Evolutionary conservation across 371 early-diverging fungal species (phyloP).

Genomic region (Catenaria anguillulae): DNA sequence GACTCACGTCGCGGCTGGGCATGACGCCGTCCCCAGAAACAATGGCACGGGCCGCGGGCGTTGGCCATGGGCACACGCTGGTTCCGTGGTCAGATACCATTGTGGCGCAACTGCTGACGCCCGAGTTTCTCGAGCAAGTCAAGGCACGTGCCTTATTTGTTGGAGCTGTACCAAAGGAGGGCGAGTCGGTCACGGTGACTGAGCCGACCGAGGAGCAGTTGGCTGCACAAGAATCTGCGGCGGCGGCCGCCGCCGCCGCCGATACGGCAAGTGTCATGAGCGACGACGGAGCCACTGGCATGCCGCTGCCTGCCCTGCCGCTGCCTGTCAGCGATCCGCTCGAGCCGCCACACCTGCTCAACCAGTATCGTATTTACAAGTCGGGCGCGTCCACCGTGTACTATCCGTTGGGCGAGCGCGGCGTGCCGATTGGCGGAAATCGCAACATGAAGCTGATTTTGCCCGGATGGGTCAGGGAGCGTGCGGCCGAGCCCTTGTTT

Average conservation of each 20-base stretch:
- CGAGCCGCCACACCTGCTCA: conserved; percentile 3
- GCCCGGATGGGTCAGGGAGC: conserved; percentile 79
- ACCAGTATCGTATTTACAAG: conserved; percentile 5
- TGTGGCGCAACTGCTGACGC: conserved; percentile 23
- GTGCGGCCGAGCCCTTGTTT: conserved; percentile 64
- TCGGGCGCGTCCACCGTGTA: conserved; percentile 2
- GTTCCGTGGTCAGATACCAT: conserved; percentile 12
- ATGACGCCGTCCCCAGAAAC: neutral
- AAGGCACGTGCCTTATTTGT: conserved; percentile 53
- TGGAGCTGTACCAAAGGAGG: conserved; percentile 8
- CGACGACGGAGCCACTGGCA: neutral
- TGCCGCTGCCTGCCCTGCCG: neutral
- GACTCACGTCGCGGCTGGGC: neutral
- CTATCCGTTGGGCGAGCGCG: conserved; percentile 6
- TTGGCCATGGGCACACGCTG: conserved; percentile 3
- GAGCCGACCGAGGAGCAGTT: conserved; percentile 10
- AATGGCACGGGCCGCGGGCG: neutral
- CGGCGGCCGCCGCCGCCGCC: too few relatives aligned
- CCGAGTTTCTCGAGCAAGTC: conserved; percentile 50
- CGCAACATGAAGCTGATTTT: conserved; percentile 25
- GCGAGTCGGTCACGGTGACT: conserved; percentile 28
- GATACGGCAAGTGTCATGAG: conserved; percentile 13
- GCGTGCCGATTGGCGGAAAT: neutral
- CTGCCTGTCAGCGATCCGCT: too few relatives aligned
- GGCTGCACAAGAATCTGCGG: too few relatives aligned